Evolutionary conservation across 192 early-diverging fungal species (phyloP), one percentile per base, ranked within the genome.

Genomic region (Gigaspora rosea): DNA sequence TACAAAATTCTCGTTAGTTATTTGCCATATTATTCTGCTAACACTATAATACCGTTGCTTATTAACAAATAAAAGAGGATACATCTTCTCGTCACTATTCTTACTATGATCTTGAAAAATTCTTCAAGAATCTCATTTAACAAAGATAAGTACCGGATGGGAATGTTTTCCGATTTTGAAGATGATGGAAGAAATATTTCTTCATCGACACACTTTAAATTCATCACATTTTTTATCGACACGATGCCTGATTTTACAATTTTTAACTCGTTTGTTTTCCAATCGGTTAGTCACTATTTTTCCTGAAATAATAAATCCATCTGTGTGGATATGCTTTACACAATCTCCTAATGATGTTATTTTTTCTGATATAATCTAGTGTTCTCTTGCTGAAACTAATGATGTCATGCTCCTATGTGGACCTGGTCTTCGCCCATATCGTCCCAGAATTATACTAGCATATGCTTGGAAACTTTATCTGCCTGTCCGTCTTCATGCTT

Each of bases 231-330:
- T 32, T 15, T 27, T 41, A 27, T 41, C 7, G 41, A 41, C 4
- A 41, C 41, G 7, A 6, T 41, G 7, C 7, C 7, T 2, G 41
- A 3, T 6, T 41, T 41, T 6, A 41, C 7, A 6, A 41, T 41
- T 41, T 41, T 41, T 41, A 41, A 41, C 41, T 41, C 41, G 3
- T 1, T 27, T 20, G 18, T 65, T 15, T 65, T 35, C 5, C 22
- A 22, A 65, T 32, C 63, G 22, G 1, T 20, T 65, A 20, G 1
- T 66, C 64, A 46, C 27, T 66, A 66, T 9, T 66, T 66, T 66
- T 66, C 18, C 64, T 66, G 33, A 66, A 36, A 66, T 35, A 41
- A 66, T 66, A n/a, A 66, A 66, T 9, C 64, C 64, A 66, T 66
- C 64, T 66, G 33, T 66, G 33, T 35, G 33, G 8, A 66, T 36